These are phyloP conservation scores for Nicotiana knightiana DNA, from an alignment of 257 asterid genomes.

Conservation along the genomic window DNA sequence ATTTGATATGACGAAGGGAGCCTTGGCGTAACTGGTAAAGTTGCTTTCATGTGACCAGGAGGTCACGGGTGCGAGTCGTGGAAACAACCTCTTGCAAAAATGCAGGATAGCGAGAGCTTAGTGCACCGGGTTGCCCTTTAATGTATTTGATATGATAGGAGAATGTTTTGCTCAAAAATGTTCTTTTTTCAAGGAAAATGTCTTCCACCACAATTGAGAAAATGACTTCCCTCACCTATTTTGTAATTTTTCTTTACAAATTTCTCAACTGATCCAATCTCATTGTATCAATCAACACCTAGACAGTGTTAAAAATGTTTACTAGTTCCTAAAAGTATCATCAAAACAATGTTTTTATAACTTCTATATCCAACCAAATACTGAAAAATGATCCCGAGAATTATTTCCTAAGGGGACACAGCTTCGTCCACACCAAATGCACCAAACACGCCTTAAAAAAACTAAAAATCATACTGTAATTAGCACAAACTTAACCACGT, in stretches of 20 bases:
- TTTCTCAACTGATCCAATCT: background rate
- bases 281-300: background rate
- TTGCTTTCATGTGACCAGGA: too few relatives aligned
- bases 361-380: background rate
- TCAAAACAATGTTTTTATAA: background rate
- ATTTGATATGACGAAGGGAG: too few relatives aligned
- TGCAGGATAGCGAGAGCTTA: too few relatives aligned
- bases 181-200: background rate
- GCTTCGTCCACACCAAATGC: background rate
- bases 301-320: background rate
- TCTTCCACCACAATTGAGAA: background rate
- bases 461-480: background rate
- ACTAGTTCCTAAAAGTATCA: background rate
- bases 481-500: background rate
- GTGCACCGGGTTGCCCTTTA: too few relatives aligned
- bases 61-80: too few relatives aligned
- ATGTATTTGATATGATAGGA: background rate
- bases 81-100: too few relatives aligned
- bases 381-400: background rate
- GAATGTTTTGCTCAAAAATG: background rate
- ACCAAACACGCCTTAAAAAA: background rate
- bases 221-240: background rate
- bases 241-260: background rate
- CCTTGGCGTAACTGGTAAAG: too few relatives aligned
- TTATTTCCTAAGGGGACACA: background rate